A percentile compares a stretch with the other conserved stretches of the same genome.
These are phyloP conservation scores for Phyllosticta paracitricarpa DNA, from an alignment of 2,329 filamentous ascomycete genomes.

Conservation along the genomic window DNA sequence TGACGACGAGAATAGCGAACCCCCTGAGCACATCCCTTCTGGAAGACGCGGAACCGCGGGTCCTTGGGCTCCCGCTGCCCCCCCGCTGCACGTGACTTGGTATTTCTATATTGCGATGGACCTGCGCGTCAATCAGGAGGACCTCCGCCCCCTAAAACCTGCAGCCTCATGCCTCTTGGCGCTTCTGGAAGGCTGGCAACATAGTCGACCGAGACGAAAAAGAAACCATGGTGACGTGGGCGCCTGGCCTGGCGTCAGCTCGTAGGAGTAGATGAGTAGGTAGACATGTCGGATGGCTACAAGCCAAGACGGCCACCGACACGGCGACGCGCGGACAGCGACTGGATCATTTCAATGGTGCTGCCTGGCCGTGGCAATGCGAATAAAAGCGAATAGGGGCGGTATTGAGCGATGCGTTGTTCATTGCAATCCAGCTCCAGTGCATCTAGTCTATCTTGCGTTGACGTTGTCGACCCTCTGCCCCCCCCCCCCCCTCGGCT, in stretches of 20 bases:
- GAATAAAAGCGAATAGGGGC: not conserved
- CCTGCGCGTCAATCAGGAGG: conserved; percentile 9
- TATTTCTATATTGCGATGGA: conserved; percentile 9
- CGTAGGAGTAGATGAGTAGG: not conserved
- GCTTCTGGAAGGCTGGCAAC: not conserved
- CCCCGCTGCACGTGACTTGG: conserved; percentile 25
- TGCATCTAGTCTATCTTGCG: not conserved
- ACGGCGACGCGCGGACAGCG: conserved; percentile 6
- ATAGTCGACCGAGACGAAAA: not conserved
- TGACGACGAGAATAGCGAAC: not conserved
- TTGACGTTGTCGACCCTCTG: not conserved
- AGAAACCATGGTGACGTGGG: not conserved
- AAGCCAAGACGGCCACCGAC: not conserved
- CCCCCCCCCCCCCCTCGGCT: conserved; percentile 14
- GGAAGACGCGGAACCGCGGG: not conserved
- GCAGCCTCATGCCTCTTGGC: not conserved
- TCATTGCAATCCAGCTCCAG: no score
- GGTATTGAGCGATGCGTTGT: not conserved
- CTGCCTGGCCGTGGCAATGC: not conserved
- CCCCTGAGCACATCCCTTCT: not conserved
- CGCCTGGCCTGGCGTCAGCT: not conserved
- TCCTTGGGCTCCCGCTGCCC: conserved; percentile 15
- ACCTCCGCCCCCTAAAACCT: not conserved
- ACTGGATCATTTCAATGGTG: conserved; percentile 1
- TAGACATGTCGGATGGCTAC: not conserved